Evolutionary conservation across 2,329 filamentous ascomycete species (phyloP), one percentile per base, ranked within the genome.

Genomic region (Madurella mycetomatis): DNA sequence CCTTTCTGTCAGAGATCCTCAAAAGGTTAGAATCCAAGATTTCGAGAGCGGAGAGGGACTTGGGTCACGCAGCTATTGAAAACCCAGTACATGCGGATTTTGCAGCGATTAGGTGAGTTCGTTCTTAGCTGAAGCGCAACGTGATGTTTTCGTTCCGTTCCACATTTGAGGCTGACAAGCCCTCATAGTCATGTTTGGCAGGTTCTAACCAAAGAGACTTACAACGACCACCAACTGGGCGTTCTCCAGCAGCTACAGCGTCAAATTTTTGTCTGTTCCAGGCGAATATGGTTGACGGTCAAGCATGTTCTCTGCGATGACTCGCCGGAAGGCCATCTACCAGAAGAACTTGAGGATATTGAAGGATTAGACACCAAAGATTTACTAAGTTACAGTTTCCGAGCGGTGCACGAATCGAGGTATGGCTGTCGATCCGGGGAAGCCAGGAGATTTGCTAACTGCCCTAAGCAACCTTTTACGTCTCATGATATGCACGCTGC

Each of bases 321-420:
- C 70, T 95, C 94, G 1, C 94, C 95, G 0, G 94, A 99, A 71
- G 92, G 92, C 0, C 86, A 94, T 68, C 75, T 90, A 3, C 87
- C 86, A 0, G 84, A 92, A 49, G 88, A 92, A 25, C 69, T 90
- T n/a, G 83, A 88, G 50, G 85, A 87, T 34, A 73, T 82, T 15
- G 80, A 86, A 4, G 87, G 85, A 1, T 77, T 90, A 2, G 86
- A 88, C 49, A 91, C 90, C 0, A 97, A 96, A 66, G 90, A 95
- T 63, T 80, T 95, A 16, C 72, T 99, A 45, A 97, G 92, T 60
- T 99, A 94, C 69, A 96, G 91, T 58, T 99, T 96, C 80, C 84
- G 94, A 63, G 90, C 91, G 5, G 78, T 96, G n/a, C 92, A 96
- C 58, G 94, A 99, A 72, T 90, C 92, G 19, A 96, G 90, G 87